phyloP scores from a whole-genome alignment of 2,329 filamentous ascomycete genomes.

The Fusarium bactridioides region DNA sequence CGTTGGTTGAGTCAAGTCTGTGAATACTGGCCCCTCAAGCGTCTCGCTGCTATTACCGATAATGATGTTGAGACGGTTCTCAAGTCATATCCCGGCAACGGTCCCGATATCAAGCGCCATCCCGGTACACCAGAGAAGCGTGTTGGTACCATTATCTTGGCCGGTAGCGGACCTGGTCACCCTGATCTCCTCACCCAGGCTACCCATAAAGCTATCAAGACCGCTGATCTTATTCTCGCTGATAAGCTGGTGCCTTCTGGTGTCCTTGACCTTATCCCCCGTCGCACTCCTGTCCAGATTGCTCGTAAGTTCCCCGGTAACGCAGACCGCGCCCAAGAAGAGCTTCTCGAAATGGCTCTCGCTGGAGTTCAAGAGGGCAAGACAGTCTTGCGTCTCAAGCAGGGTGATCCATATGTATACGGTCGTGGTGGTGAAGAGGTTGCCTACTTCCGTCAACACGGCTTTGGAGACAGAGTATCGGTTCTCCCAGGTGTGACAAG shows the following conservation, averaged over 20 bases:
- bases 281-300: constrained; percentile 87
- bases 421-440: constrained; percentile 94
- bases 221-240: constrained; percentile 80
- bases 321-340: constrained; percentile 90
- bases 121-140: constrained; percentile 36
- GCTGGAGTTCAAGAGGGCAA: constrained; percentile 71
- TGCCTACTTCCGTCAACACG: constrained; percentile 78
- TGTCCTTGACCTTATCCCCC: constrained; percentile 88
- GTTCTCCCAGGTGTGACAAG: constrained; percentile 93
- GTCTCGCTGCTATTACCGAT: constrained; percentile 81
- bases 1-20: constrained; percentile 96
- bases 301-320: constrained; percentile 98
- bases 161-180: constrained; percentile 91
- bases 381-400: constrained; percentile 88
- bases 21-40: constrained; percentile 95
- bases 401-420: constrained; percentile 96
- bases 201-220: constrained; percentile 77
- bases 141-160: constrained; percentile 80
- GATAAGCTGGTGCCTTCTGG: constrained; percentile 87
- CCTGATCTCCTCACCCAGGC: constrained; percentile 89
- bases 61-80: constrained; percentile 80
- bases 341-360: constrained; percentile 82
- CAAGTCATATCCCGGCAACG: constrained; percentile 67
- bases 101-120: constrained; percentile 34
- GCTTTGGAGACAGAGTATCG: constrained; percentile 67